Conservation (phyloP, 1,284 basidiomycete genomes). For the Trametes hirsuta region DNA sequence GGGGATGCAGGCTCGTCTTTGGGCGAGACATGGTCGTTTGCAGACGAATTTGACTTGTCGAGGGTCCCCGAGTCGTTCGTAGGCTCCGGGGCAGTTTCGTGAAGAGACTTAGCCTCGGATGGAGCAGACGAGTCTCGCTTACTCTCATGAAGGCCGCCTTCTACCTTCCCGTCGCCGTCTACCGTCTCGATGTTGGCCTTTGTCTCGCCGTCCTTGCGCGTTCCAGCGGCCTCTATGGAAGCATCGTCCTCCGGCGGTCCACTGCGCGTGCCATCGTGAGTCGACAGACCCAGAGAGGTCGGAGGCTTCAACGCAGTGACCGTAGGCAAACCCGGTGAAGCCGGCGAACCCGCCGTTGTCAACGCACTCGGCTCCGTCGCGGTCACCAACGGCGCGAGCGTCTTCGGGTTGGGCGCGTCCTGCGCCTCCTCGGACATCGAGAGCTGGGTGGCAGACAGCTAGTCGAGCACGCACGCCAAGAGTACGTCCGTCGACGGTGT, state of each 20-base stretch:
- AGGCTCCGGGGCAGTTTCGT: neutral
- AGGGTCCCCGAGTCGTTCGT: neutral
- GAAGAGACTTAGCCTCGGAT: neutral
- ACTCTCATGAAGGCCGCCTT: too few species aligned
- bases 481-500: neutral
- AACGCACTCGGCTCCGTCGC: constrained; percentile 7
- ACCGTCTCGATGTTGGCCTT: neutral
- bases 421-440: constrained; percentile 13
- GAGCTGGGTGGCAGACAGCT: neutral
- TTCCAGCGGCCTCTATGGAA: neutral
- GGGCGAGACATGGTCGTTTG: neutral
- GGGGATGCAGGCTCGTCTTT: constrained; percentile 1
- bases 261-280: neutral
- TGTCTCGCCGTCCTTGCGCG: neutral
- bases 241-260: neutral
- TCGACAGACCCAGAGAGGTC: too few species aligned
- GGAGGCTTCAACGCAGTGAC: constrained; percentile 18
- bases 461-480: neutral
- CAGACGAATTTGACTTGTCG: neutral
- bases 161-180: too few species aligned
- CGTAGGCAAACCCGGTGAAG: constrained; percentile 14
- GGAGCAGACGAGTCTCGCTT: neutral
- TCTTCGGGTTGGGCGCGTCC: constrained; percentile 7
- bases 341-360: constrained; percentile 10
- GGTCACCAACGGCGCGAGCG: constrained; percentile 9